Evolutionary conservation across 129 eudicot genomes (phyloP).

Genomic region (Calendula officinalis): DNA sequence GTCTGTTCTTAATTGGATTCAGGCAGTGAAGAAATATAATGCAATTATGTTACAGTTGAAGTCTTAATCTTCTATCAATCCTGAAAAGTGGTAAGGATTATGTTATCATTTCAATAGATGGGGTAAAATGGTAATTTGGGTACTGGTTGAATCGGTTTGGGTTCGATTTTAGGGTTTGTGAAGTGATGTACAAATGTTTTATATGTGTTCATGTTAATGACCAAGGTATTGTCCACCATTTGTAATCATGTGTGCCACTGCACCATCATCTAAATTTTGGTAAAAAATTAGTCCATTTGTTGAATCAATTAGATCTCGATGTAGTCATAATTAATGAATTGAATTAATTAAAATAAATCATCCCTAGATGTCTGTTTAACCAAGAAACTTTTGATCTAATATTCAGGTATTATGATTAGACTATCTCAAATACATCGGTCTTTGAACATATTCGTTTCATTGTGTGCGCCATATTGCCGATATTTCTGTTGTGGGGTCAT

Average conservation of each 20-base stretch:
- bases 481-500: not conserved
- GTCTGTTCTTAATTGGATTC: constrained; percentile 27
- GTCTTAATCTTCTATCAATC: not conserved
- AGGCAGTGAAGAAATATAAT: constrained; percentile 28
- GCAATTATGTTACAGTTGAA: not conserved
- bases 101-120: not conserved
- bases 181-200: constrained; percentile 9
- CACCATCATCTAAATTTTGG: constrained; percentile 7
- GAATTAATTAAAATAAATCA: not conserved
- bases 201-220: not conserved
- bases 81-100: constrained; percentile 2
- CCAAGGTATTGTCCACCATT: not conserved
- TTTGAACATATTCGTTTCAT: not conserved
- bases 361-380: not conserved
- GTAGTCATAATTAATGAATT: constrained; percentile 2
- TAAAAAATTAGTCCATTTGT: not conserved
- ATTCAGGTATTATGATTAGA: not conserved
- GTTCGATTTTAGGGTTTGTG: not conserved
- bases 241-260: not conserved
- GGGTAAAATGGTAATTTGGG: too few relatives aligned
- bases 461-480: not conserved
- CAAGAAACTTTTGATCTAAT: too few relatives aligned
- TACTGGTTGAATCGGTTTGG: too few relatives aligned
- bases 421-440: not conserved
- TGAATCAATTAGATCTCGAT: not conserved